Percentiles rank a stretch among this genome's conserved stretches.
phyloP scores from a whole-genome alignment of 2,329 filamentous ascomycete species.

The Arthrobotrys pseudoclavata region DNA sequence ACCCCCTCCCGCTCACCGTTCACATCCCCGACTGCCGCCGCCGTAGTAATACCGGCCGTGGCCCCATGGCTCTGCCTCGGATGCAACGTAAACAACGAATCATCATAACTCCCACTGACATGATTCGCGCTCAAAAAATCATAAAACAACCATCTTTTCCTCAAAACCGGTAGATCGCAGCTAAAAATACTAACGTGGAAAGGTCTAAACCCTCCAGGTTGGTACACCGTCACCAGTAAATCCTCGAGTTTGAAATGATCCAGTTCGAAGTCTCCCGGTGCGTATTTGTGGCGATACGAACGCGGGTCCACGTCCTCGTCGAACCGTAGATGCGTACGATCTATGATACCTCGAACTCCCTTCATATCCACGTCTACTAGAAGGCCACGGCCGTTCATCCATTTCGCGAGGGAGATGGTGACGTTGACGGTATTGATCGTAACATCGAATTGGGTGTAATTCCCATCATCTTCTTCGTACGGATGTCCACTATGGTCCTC shows the following conservation, averaged over 20 bases:
- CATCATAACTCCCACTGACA: slow-evolving; percentile 95
- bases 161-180: slow-evolving; percentile 89
- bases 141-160: slow-evolving; percentile 98
- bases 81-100: slow-evolving; percentile 96
- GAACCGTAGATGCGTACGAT: slow-evolving; percentile 86
- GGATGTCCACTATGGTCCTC: slow-evolving; percentile 64
- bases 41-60: slow-evolving; percentile 69
- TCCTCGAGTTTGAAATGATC: slow-evolving; percentile 97
- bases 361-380: slow-evolving; percentile 93
- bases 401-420: slow-evolving; percentile 96
- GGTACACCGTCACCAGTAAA: slow-evolving; percentile 88
- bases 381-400: slow-evolving; percentile 96
- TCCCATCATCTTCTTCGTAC: slow-evolving; percentile 82
- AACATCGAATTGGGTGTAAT: slow-evolving; percentile 97
- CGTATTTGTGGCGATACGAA: slow-evolving; percentile 87
- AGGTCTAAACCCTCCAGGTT: slow-evolving; percentile 90
- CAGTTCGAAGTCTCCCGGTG: slow-evolving; percentile 95
- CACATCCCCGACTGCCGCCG: slow-evolving; percentile 69
- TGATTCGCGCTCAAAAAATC: slow-evolving; percentile 95
- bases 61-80: slow-evolving; percentile 89
- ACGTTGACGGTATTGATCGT: slow-evolving; percentile 96
- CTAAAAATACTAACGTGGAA: slow-evolving; percentile 96
- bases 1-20: slow-evolving; percentile 74
- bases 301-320: slow-evolving; percentile 81
- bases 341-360: slow-evolving; percentile 90